Evolutionary conservation across 768 basidiomycete genomes (phyloP), one percentile per base, ranked within the genome.

Genomic region (Podaxis sp.): DNA sequence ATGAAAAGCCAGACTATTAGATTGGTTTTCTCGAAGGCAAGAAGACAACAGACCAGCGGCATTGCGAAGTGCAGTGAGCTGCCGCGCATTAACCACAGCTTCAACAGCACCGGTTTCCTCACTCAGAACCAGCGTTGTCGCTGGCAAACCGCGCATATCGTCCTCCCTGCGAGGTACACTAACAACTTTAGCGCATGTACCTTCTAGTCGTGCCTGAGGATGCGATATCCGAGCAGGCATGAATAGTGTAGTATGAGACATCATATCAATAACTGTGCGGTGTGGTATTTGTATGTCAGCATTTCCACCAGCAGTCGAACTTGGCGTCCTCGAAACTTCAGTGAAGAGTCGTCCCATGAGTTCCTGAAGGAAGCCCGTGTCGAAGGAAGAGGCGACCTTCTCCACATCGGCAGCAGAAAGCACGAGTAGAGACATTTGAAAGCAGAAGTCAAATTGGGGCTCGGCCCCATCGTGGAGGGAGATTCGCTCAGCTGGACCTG

Each of bases 141-240:
- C 93, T 5, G 93, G 90, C 18, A 96, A 68, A 0, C 94, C 93
- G 2, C 75, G 70, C 18, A 64, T 67, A 48, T 79, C 79, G 1
- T 67, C 76, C 1, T 71, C 64, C 18, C 16, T 36, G 2, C 72
- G 75, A 0, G 93, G 93, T 1, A 93, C 79, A 28, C 85, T 88
- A 2, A 92, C 93, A n/a, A 92, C 81, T 72, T 97, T 95, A 62
- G 92, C 77, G 2, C 88, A 75, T 1, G 89, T 88, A 1, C 85
- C 86, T 6, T 69, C 65, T 11, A 71, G 62, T 1, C 47, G 9
- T 14, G 16, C 25, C 4, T 51, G 50, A 40, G 36, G 35, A 5
- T 48, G 44, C 0, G 50, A 46, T n/a, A 35, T 16, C 25, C 88
- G 82, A 5, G 90, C 84, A 1, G 94, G 93, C 94, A 96, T 96